Evolutionary conservation across 257 asterid genomes (phyloP).

Genomic region (Rauvolfia tetraphylla): DNA sequence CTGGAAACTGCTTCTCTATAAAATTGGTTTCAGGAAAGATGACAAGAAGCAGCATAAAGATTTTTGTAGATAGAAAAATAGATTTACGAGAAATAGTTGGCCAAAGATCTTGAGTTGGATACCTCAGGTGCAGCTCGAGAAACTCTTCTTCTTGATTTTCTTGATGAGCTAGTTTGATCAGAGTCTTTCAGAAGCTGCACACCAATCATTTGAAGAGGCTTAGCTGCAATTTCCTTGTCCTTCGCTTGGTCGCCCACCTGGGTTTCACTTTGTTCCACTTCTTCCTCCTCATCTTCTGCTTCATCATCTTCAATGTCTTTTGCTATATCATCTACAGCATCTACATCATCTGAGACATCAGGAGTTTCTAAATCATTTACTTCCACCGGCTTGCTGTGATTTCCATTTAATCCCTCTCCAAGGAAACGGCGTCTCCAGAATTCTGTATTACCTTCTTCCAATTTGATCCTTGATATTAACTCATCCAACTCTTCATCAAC

Average conservation of each 20-base stretch:
- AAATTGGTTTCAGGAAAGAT: too few relatives aligned
- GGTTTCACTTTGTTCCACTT: conserved; percentile 69
- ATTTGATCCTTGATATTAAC: conserved; percentile 80
- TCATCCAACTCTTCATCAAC: conserved; percentile 93
- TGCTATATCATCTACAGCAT: conserved; percentile 48
- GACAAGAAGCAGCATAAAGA: neutral
- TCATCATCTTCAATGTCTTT: conserved; percentile 74
- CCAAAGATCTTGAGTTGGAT: conserved; percentile 11
- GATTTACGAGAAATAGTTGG: neutral
- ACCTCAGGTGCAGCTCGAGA: conserved; percentile 73
- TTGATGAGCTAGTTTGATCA: conserved; percentile 68
- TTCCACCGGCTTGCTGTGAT: conserved; percentile 53
- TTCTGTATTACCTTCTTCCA: conserved; percentile 95
- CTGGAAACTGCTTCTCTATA: neutral
- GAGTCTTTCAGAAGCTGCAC: conserved; percentile 86
- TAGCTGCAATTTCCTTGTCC: conserved; percentile 71
- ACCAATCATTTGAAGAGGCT: conserved; percentile 97
- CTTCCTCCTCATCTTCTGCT: conserved; percentile 64
- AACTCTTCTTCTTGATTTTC: conserved; percentile 64
- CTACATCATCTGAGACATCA: conserved; percentile 43
- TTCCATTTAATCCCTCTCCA: conserved; percentile 78
- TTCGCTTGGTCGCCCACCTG: conserved; percentile 70
- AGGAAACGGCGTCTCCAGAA: conserved; percentile 95
- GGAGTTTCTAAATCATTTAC: conserved; percentile 42
- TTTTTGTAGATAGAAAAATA: neutral